Evolutionary conservation across 2,329 filamentous ascomycete genomes (phyloP), one percentile per base, ranked within the genome.

Genomic region (Fusarium nurragi): DNA sequence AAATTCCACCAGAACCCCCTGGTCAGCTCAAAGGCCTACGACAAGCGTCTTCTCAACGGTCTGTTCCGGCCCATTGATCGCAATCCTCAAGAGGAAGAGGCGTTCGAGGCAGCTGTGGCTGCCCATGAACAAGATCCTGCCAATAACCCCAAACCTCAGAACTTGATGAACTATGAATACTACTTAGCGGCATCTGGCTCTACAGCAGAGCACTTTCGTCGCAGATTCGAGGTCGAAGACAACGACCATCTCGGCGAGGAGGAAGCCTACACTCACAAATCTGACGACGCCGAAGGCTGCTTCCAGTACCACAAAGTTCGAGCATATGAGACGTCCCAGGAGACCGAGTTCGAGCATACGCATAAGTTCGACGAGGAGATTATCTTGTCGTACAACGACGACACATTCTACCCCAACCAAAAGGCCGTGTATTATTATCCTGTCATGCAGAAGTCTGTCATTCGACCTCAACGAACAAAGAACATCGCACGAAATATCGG

Each of bases 1-100:
- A 90, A 90, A 76, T 90, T 90, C 76, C 83, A 83, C 48, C 87
- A 84, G 65, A 89, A 88, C 72, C 88, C 88, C 5, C 84, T 90
- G 25, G 78, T 83, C 11, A 79, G 81, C 52, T 61, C 72, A 39
- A 79, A 71, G 43, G 77, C 77, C 40, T 90, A 89, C 74, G 87
- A 90, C 73, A 79, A 78, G 45, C 87, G 88, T 34, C 80, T 91
- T 23, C 82, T 88, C 43, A 84, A 82, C 67, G 84, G 85, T 64
- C 76, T 91, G 54, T 82, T 91, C 69, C 83, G 84, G 64, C 88
- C 88, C 22, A 82, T 88, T 59, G 83, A 86, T 50, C 79, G 81
- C 55, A 83, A 81, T 14, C 78, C 83, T 1, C 83, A 82, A 40
- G 85, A 88, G 64, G 83, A 86, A 57, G 79, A 79, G 5, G 79